Evolutionary conservation across 805 yeast species (phyloP), one percentile per base, ranked within the genome.

Genomic region (Candida boleticola): DNA sequence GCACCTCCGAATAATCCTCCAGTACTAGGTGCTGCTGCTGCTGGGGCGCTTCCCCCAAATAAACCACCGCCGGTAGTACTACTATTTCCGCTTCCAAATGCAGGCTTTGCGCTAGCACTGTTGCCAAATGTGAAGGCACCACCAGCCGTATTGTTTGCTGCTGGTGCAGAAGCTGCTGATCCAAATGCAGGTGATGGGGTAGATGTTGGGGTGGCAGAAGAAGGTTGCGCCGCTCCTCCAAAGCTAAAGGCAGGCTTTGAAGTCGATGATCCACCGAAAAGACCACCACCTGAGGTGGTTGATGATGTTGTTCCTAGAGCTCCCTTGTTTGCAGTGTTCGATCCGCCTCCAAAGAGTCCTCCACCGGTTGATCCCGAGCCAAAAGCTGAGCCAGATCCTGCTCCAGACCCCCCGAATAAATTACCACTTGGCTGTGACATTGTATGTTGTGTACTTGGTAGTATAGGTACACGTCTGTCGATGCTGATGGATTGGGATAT

Each of bases 1-100:
- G 43, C 48, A 31, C 41, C 41, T 5, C 66, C 66, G 51, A 58
- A 60, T 38, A 59, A 41, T 14, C 63, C 60, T 29, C 58, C 52
- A 6, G 52, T 29, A 19, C 48, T 21, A 21, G 51, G 37, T 13
- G 47, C 39, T 14, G 37, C 30, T 9, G 20, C 36, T 9, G 25
- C 11, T 11, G 27, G 11, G 11, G 32, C 5, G n/a, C 32, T 13
- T 29, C n/a, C n/a, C n/a, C 66, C 66, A 51, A 58, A 60, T 38
- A 59, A 41, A n/a, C 63, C 60, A 30, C 58, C 52, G 27, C 11
- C 11, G 10, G 19, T 30, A 13, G 34, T n/a, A 13, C 34, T 13
- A 16, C 10, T 7, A 16, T 7, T 30, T 9, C 34, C 34, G n/a
- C 36, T 33, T 18, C 25, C 25, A n/a, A 29, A 18, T n/a, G 21